Conservation (phyloP, 1,284 basidiomycete species). For the Meripilus lineatus region DNA sequence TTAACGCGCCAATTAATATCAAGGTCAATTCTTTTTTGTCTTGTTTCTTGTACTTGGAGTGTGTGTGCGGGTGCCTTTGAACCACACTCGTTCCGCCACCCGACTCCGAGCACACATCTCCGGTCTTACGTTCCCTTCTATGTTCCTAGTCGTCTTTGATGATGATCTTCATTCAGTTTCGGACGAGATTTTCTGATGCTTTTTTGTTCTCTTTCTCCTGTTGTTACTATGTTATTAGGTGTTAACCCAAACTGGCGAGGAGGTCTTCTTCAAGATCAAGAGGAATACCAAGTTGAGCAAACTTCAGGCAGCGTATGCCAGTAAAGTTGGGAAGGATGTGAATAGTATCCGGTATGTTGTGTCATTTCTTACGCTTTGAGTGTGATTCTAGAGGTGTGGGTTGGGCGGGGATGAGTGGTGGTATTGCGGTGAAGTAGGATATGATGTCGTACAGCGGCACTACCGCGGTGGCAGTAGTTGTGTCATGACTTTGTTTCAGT, state of each 20-base stretch:
- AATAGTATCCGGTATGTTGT: slow-evolving; percentile 73
- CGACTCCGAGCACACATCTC: neutral
- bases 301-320: slow-evolving; percentile 90
- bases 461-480: neutral
- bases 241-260: slow-evolving; percentile 74
- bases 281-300: slow-evolving; percentile 91
- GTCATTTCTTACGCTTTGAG: neutral
- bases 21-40: slow-evolving; percentile 46
- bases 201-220: too few species aligned
- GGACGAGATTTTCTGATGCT: slow-evolving; percentile 4
- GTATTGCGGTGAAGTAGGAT: neutral
- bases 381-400: too few species aligned
- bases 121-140: neutral
- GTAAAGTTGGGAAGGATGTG: slow-evolving; percentile 90
- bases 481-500: slow-evolving; percentile 3
- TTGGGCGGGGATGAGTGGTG: too few species aligned
- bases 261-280: slow-evolving; percentile 99
- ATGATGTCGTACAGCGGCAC: neutral
- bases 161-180: neutral
- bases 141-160: neutral
- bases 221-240: slow-evolving; percentile 52
- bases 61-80: neutral
- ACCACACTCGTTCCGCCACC: neutral
- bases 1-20: slow-evolving; percentile 76
- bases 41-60: neutral